A percentile compares a stretch with the other conserved stretches of the same genome.
These are phyloP conservation scores for Coemansia sp. DNA, from an alignment of 192 early-diverging fungal genomes.

Conservation along the genomic window DNA sequence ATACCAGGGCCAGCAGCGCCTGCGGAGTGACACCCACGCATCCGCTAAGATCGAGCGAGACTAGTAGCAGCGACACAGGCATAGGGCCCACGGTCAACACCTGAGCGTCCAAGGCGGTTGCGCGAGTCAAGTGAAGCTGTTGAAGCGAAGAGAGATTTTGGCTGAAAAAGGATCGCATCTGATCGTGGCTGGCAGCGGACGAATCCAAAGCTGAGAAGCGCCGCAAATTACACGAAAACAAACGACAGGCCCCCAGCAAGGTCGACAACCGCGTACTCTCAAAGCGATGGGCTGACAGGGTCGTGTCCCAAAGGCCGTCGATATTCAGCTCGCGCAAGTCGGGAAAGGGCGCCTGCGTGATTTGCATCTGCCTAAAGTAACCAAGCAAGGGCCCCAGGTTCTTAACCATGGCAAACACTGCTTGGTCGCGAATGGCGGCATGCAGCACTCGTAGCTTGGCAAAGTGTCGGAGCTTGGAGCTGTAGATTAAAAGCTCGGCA, in stretches of 20 bases:
- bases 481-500: constrained; percentile 43
- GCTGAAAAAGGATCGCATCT: constrained; percentile 13
- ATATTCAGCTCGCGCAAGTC: constrained; percentile 36
- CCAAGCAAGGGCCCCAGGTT: constrained; percentile 28
- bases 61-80: constrained; percentile 17
- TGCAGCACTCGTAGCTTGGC: constrained; percentile 32
- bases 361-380: constrained; percentile 25
- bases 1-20: constrained; percentile 21
- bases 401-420: constrained; percentile 13
- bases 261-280: constrained; percentile 3
- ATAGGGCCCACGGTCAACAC: constrained; percentile 8
- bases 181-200: neutral
- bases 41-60: constrained; percentile 39
- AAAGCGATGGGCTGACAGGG: constrained; percentile 17
- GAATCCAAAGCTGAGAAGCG: constrained; percentile 39
- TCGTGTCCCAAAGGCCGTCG: constrained; percentile 38
- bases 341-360: constrained; percentile 28
- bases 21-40: constrained; percentile 27
- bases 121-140: constrained; percentile 32
- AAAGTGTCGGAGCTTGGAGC: constrained; percentile 38
- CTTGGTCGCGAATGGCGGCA: constrained; percentile 34
- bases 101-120: constrained; percentile 6
- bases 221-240: constrained; percentile 20
- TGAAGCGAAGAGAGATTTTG: constrained; percentile 26
- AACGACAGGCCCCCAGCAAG: constrained; percentile 12